A percentile compares a stretch with the other conserved stretches of the same genome.
phyloP scores from a whole-genome alignment of 2,329 filamentous ascomycete species.

The Coniochaeta sp. region DNA sequence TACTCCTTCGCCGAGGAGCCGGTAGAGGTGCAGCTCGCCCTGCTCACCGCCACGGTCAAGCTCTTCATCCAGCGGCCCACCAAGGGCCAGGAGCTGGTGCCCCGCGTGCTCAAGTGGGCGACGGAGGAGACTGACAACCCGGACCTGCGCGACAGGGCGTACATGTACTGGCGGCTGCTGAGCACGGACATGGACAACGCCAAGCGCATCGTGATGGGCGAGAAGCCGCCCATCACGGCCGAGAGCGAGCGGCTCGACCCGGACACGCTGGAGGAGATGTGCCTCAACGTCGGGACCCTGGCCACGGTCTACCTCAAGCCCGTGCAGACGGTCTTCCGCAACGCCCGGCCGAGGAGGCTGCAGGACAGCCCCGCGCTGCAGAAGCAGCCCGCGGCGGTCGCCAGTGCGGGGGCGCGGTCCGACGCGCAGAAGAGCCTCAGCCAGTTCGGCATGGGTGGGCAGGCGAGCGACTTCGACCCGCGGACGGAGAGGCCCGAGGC shows the following conservation, averaged over 20 bases:
- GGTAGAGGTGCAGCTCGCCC: constrained; percentile 87
- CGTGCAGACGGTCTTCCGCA: constrained; percentile 92
- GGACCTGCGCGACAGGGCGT: constrained; percentile 88
- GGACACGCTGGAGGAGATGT: constrained; percentile 90
- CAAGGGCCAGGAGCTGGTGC: constrained; percentile 87
- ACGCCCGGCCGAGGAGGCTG: constrained; percentile 71
- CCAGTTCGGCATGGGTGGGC: constrained; percentile 46
- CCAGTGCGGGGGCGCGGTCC: constrained; percentile 31
- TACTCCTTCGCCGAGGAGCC: constrained; percentile 92
- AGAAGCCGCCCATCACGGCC: constrained; percentile 92
- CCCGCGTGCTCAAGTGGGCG: constrained; percentile 94
- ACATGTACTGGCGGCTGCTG: constrained; percentile 98
- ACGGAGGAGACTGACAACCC: constrained; percentile 99
- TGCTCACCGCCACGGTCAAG: constrained; percentile 94
- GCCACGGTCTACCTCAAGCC: constrained; percentile 98
- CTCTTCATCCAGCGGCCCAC: constrained; percentile 95
- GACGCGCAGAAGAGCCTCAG: constrained; percentile 55
- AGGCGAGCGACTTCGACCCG: constrained; percentile 42
- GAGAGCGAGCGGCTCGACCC: constrained; percentile 93
- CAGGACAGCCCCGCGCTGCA: constrained; percentile 82
- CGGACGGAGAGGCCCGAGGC: constrained; percentile 20
- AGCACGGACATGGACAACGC: constrained; percentile 86
- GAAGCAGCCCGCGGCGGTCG: constrained; percentile 52
- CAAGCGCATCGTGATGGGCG: constrained; percentile 88
- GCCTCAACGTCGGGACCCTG: constrained; percentile 88